phyloP scores from a whole-genome alignment of 2,329 filamentous ascomycete species.

The Raffaelea ambrosiae region DNA sequence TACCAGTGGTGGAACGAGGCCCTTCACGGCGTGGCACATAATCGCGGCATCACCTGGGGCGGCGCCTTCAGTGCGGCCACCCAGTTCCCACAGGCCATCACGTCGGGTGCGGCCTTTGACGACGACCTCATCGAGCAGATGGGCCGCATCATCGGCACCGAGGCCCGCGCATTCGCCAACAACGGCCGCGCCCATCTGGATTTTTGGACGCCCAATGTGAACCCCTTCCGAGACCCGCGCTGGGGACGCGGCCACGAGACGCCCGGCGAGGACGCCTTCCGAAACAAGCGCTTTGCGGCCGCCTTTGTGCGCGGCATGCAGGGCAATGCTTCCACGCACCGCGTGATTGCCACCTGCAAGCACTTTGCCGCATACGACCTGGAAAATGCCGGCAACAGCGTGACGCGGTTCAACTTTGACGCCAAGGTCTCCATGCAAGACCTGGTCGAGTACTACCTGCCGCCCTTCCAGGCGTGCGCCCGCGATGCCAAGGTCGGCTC shows the following conservation, averaged over 20 bases:
- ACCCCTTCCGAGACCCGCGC: conserved; percentile 52
- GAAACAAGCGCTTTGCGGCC: conserved; percentile 14
- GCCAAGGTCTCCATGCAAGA: conserved; percentile 42
- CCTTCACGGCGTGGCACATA: background rate
- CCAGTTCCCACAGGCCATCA: conserved; percentile 22
- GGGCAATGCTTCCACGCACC: conserved; percentile 8
- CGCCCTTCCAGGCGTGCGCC: conserved; percentile 55
- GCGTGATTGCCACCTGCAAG: conserved; percentile 40
- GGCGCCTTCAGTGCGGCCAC: conserved; percentile 15
- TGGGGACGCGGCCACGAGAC: conserved; percentile 43
- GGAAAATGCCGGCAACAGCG: conserved; percentile 25
- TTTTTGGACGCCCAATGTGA: conserved; percentile 60
- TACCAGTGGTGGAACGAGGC: conserved; percentile 10
- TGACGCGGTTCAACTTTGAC: conserved; percentile 40
- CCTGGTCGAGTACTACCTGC: conserved; percentile 59
- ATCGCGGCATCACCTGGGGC: conserved; percentile 5
- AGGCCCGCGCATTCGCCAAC: conserved; percentile 24
- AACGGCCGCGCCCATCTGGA: conserved; percentile 29
- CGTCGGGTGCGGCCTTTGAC: conserved; percentile 23
- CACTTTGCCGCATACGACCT: conserved; percentile 50
- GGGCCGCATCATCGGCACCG: conserved; percentile 16
- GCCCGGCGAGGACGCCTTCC: conserved; percentile 19
- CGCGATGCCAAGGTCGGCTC: conserved; percentile 48
- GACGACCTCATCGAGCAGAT: conserved; percentile 20
- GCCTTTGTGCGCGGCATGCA: conserved; percentile 17